phyloP scores from a whole-genome alignment of 305 asterid genomes.

The Fraxinus xanthoxyloides region DNA sequence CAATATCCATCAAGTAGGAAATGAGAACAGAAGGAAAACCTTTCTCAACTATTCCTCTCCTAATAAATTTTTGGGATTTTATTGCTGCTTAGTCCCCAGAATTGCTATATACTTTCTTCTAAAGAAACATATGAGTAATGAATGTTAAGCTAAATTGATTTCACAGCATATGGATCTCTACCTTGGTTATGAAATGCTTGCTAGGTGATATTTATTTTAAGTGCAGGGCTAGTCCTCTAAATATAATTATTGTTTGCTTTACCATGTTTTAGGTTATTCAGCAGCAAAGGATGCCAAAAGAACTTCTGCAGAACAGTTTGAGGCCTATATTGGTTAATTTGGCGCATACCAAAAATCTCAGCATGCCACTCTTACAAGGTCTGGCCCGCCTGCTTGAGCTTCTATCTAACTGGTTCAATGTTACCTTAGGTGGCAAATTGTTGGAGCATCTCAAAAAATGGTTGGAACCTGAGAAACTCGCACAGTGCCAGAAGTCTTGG shows the following conservation, averaged over 20 bases:
- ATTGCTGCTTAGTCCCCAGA: background rate
- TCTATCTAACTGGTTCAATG: slow-evolving; percentile 97
- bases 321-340: slow-evolving; percentile 95
- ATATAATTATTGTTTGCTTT: slow-evolving; percentile 10
- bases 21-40: background rate
- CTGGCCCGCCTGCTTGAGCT: slow-evolving; percentile 98
- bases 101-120: background rate
- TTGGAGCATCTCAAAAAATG: slow-evolving; percentile 98
- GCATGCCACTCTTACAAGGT: slow-evolving; percentile 99
- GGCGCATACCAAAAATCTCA: slow-evolving; percentile 98
- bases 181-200: slow-evolving; percentile 8
- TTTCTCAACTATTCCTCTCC: background rate
- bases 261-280: slow-evolving; percentile 69
- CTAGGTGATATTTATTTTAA: background rate
- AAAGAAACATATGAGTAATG: background rate
- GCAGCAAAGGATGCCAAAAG: slow-evolving; percentile 98
- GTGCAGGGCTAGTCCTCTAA: background rate
- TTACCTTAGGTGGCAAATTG: slow-evolving; percentile 96
- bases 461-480: slow-evolving; percentile 99
- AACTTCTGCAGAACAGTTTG: slow-evolving; percentile 97
- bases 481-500: slow-evolving; percentile 92
- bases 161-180: slow-evolving; percentile 10
- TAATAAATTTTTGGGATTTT: background rate
- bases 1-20: background rate
- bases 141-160: slow-evolving; percentile 8